phyloP scores from a whole-genome alignment of 352 stramenopile genomes.

The Phytophthora hybrid region DNA sequence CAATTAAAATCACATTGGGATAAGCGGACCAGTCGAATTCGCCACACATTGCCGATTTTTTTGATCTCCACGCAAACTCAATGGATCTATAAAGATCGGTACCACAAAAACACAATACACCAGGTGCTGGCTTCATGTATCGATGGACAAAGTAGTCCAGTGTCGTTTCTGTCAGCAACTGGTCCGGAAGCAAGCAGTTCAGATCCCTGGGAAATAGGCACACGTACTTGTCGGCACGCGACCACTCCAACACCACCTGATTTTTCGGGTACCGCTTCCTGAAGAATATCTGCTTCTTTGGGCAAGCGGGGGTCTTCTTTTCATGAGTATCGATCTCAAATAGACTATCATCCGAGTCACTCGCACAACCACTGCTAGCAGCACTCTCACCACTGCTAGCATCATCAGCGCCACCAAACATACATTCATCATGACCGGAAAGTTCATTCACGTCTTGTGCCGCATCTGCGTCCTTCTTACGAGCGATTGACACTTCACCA shows the following conservation, averaged over 20 bases:
- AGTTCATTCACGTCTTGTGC: neutral
- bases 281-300: neutral
- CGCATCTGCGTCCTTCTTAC: neutral
- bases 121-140: constrained; percentile 1
- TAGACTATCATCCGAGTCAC: neutral
- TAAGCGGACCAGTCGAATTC: neutral
- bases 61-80: neutral
- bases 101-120: neutral
- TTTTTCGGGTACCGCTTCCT: neutral
- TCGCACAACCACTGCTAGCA: neutral
- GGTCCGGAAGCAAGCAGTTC: neutral
- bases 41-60: neutral
- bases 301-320: neutral
- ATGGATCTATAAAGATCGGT: constrained; percentile 1
- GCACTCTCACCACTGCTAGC: neutral
- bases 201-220: neutral
- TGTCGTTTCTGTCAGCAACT: neutral
- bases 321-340: neutral
- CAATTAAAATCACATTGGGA: neutral
- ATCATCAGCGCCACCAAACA: neutral
- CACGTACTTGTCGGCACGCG: neutral
- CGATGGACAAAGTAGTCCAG: neutral
- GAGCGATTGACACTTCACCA: neutral
- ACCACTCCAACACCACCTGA: neutral
- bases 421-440: neutral